Percentiles rank a stretch among this genome's conserved stretches.
Evolutionary conservation across 148 eudicot genomes (phyloP).

Genomic region (Drosera capensis): DNA sequence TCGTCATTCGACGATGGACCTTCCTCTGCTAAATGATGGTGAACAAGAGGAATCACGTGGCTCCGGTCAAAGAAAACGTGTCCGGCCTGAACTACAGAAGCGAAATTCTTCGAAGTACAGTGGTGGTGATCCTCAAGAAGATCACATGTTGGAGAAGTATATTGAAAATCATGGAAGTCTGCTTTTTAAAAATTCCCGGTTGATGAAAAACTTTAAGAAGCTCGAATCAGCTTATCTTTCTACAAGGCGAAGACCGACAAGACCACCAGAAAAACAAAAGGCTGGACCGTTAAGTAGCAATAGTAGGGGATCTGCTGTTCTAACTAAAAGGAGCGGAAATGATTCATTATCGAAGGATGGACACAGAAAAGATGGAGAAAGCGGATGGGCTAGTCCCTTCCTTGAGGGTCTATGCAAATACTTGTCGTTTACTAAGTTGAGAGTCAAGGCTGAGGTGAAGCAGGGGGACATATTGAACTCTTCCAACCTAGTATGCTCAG

Average conservation of each 20-base stretch:
- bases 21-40: slow-evolving; percentile 8
- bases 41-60: slow-evolving; percentile 29
- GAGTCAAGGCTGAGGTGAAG: slow-evolving; percentile 82
- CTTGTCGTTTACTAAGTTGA: slow-evolving; percentile 47
- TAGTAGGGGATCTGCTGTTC: slow-evolving; percentile 51
- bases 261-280: slow-evolving; percentile 27
- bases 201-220: slow-evolving; percentile 77
- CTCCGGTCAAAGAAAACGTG: slow-evolving; percentile 36
- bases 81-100: slow-evolving; percentile 23
- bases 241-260: slow-evolving; percentile 48
- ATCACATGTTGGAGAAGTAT: slow-evolving; percentile 18
- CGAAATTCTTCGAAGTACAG: slow-evolving; percentile 13
- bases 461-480: slow-evolving; percentile 91
- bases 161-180: slow-evolving; percentile 24
- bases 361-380: slow-evolving; percentile 20
- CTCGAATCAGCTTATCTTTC: slow-evolving; percentile 74
- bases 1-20: slow-evolving; percentile 20
- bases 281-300: slow-evolving; percentile 39
- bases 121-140: slow-evolving; percentile 18
- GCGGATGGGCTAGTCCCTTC: slow-evolving; percentile 76
- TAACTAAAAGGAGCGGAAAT: slow-evolving; percentile 47
- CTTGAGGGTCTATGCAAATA: slow-evolving; percentile 90
- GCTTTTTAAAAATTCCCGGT: slow-evolving; percentile 42
- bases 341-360: slow-evolving; percentile 30
- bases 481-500: slow-evolving; percentile 81